A percentile compares a stretch with the other conserved stretches of the same genome.
Evolutionary conservation across 768 basidiomycete species (phyloP).

Genomic region (Naganishia friedmannii): DNA sequence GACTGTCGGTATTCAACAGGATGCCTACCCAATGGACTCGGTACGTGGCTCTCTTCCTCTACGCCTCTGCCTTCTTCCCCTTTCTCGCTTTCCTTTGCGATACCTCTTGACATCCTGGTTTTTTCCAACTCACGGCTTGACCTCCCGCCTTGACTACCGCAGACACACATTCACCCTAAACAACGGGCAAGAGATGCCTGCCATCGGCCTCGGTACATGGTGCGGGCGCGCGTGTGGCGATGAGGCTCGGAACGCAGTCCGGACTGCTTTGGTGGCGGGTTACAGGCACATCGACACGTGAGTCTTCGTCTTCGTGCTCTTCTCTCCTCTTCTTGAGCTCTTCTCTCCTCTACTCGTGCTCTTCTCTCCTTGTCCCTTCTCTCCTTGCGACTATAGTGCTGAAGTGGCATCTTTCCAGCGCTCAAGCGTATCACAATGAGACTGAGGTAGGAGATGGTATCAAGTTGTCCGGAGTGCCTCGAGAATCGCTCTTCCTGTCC

Average conservation of each 20-base stretch:
- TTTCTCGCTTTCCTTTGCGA: background rate
- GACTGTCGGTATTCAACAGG: no score
- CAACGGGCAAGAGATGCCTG: slow-evolving; percentile 65
- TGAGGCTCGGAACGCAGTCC: slow-evolving; percentile 69
- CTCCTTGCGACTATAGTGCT: background rate
- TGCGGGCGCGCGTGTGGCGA: slow-evolving; percentile 61
- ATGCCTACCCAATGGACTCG: slow-evolving; percentile 19
- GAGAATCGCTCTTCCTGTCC: slow-evolving; percentile 74
- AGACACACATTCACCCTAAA: slow-evolving; percentile 44
- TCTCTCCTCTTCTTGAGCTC: no score
- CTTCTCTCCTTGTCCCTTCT: no score
- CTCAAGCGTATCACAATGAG: slow-evolving; percentile 61
- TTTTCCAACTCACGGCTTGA: background rate
- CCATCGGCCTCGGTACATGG: slow-evolving; percentile 60
- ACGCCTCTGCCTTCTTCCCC: background rate
- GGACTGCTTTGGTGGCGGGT: slow-evolving; percentile 68
- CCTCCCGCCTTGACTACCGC: background rate
- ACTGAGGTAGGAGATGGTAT: slow-evolving; percentile 78
- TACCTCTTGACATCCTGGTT: no score
- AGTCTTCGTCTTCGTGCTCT: slow-evolving; percentile 18
- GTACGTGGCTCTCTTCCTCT: background rate
- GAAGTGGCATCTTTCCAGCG: slow-evolving; percentile 11
- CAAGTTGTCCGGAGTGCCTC: slow-evolving; percentile 68
- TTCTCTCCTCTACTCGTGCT: no score
- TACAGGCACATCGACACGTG: slow-evolving; percentile 60